phyloP scores from a whole-genome alignment of 2,329 filamentous ascomycete genomes.

The Phaeoacremonium minimum region DNA sequence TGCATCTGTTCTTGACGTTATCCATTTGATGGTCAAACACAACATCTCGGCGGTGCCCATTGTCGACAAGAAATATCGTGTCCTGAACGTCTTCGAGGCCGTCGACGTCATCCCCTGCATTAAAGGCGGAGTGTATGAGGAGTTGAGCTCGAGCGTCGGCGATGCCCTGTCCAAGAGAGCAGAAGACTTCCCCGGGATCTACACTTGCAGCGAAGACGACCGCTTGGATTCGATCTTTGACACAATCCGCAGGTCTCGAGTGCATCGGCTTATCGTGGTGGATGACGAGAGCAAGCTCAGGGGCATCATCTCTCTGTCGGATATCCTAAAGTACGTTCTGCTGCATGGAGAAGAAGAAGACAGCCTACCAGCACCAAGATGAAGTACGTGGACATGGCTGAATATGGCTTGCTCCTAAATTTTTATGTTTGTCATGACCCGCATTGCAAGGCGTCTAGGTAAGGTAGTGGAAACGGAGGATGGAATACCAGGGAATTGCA shows the following conservation, averaged over 20 bases:
- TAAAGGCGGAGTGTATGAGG: constrained; percentile 89
- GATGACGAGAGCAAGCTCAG: constrained; percentile 83
- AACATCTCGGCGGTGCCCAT: constrained; percentile 96
- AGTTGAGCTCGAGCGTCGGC: constrained; percentile 79
- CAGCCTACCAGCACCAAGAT: no score
- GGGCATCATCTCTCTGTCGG: constrained; percentile 88
- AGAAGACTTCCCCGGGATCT: constrained; percentile 92
- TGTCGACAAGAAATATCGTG: constrained; percentile 68
- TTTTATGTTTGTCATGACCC: no score
- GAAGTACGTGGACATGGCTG: no score
- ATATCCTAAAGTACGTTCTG: constrained; percentile 93
- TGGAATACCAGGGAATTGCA: not conserved
- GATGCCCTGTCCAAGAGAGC: constrained; percentile 83
- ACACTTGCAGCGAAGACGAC: constrained; percentile 90
- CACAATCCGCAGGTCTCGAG: constrained; percentile 89
- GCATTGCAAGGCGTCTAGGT: not conserved
- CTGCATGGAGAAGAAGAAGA: constrained; percentile 68
- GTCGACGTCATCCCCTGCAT: constrained; percentile 96
- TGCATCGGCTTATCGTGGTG: constrained; percentile 89
- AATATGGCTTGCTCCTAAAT: no score
- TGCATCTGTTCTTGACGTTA: constrained; percentile 88
- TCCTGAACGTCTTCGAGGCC: constrained; percentile 96
- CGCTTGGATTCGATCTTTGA: constrained; percentile 94
- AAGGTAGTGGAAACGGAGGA: not conserved
- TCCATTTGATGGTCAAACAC: constrained; percentile 85